A percentile compares a stretch with the other conserved stretches of the same genome.
Evolutionary conservation across 805 yeast genomes (phyloP).

Genomic region (Zygosaccharomyces gambellarensis): DNA sequence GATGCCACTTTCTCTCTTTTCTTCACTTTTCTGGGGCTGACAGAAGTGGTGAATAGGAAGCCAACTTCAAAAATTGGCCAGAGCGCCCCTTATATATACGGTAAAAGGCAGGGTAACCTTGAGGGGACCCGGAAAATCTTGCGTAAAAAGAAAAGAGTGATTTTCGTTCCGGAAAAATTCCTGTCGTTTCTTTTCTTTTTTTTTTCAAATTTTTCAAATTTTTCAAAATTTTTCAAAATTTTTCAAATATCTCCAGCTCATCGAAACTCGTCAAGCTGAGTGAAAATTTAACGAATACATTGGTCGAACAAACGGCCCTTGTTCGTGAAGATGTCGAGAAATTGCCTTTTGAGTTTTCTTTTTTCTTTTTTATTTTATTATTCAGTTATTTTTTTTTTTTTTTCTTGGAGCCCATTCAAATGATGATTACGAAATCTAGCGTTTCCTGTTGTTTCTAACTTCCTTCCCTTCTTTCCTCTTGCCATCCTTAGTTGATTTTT

Average conservation of each 20-base stretch:
- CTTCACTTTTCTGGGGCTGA: neutral
- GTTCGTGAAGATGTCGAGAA: too few species aligned
- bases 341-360: neutral
- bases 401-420: neutral
- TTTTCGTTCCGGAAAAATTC: neutral
- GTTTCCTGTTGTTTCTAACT: too few species aligned
- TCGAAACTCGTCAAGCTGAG: too few species aligned
- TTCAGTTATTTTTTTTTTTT: neutral
- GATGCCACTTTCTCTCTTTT: neutral
- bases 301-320: too few species aligned
- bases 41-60: neutral
- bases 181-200: slow-evolving; percentile 7
- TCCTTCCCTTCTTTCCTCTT: too few species aligned
- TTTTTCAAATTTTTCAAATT: neutral
- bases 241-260: neutral
- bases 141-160: neutral
- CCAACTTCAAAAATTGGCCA: neutral
- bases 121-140: neutral
- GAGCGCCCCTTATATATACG: neutral
- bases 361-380: neutral
- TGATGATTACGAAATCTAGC: too few species aligned
- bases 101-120: neutral
- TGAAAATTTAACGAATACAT: too few species aligned
- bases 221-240: neutral
- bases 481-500: neutral